Evolutionary conservation across 495 filamentous ascomycete genomes (phyloP).

Genomic region (Cercophora sp.): DNA sequence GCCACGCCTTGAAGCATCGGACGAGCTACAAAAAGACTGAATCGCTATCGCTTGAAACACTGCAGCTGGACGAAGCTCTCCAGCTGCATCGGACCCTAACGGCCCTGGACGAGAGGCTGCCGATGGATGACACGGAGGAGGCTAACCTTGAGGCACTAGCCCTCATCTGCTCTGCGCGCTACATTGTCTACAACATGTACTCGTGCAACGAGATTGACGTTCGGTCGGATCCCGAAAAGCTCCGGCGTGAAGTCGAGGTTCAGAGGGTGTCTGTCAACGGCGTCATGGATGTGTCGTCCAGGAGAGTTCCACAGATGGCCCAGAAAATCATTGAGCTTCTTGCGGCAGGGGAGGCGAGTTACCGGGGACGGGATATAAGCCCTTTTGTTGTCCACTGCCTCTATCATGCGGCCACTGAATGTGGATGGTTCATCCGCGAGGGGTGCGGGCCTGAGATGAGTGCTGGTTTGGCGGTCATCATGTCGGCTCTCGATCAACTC

Average conservation of each 20-base stretch:
- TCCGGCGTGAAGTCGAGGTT: constrained; percentile 4
- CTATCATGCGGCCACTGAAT: constrained; percentile 5
- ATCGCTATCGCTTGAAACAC: not conserved
- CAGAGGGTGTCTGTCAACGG: constrained; percentile 5
- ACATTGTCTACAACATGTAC: constrained; percentile 6
- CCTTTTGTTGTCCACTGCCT: not conserved
- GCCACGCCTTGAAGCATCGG: not conserved
- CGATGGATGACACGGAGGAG: not conserved
- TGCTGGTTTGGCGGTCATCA: not conserved
- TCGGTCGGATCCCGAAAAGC: not conserved
- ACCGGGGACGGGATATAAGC: not conserved
- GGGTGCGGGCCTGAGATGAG: constrained; percentile 6
- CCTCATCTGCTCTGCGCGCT: not conserved
- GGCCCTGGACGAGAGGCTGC: not conserved
- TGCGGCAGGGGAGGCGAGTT: not conserved
- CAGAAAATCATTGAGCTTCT: not conserved
- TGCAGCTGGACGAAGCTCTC: constrained; percentile 2
- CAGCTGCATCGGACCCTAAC: constrained; percentile 3
- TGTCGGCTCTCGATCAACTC: not conserved
- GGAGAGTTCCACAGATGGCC: not conserved
- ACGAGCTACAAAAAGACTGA: not conserved
- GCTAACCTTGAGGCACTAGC: constrained; percentile 5
- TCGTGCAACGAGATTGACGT: constrained; percentile 7
- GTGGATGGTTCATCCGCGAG: constrained; percentile 6
- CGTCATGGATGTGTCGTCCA: not conserved